A percentile compares a stretch with the other conserved stretches of the same genome.
Conservation (phyloP, 2,329 filamentous ascomycete species). For the Colletotrichum sp. region DNA sequence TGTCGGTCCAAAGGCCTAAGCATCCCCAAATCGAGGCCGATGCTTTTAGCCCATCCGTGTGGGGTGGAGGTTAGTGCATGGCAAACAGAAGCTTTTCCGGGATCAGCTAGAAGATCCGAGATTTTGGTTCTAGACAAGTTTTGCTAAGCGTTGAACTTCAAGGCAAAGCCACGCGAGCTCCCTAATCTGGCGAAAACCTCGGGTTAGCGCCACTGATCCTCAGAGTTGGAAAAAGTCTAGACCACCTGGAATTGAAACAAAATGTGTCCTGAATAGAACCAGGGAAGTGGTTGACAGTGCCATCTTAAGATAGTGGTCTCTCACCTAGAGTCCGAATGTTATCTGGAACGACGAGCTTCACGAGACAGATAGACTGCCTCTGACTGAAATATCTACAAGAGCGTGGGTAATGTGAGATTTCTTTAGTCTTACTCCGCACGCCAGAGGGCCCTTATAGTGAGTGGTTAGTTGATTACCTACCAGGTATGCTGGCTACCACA, state of each 20-base stretch:
- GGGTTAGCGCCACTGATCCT: not conserved
- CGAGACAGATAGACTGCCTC: not conserved
- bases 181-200: not conserved
- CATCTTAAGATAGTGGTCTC: not conserved
- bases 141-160: not conserved
- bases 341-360: not conserved
- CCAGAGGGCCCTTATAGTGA: not conserved
- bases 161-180: not conserved
- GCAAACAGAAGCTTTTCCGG: not conserved
- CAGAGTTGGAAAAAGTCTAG: not conserved
- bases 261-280: not conserved
- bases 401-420: not conserved
- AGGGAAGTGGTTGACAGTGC: not conserved
- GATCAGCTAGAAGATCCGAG: not conserved
- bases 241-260: not conserved
- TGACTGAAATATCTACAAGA: not conserved
- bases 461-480: not conserved
- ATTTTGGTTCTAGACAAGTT: not conserved
- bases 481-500: not conserved
- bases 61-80: not conserved
- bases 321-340: not conserved
- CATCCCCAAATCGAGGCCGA: not conserved
- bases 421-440: not conserved
- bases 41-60: not conserved
- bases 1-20: not conserved